phyloP scores from a whole-genome alignment of 179 eudicot species.

The Actinidia chinensis region DNA sequence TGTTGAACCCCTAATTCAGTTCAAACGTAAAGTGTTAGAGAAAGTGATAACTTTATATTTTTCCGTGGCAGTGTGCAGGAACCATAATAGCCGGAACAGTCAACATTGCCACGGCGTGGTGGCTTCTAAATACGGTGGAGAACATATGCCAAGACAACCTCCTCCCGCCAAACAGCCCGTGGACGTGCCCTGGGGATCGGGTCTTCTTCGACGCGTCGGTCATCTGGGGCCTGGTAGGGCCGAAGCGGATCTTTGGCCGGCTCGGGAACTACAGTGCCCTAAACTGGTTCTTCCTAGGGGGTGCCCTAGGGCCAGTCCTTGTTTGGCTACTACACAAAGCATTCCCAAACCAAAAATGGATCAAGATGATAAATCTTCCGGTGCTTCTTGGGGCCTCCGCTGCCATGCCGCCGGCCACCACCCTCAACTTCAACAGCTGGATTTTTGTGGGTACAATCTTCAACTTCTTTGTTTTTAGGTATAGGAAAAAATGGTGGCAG shows the following conservation, averaged over 20 bases:
- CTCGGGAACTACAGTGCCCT: constrained; percentile 50
- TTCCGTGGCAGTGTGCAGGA: constrained; percentile 47
- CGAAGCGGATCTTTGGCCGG: constrained; percentile 58
- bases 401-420: constrained; percentile 72
- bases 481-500: constrained; percentile 70
- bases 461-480: constrained; percentile 51
- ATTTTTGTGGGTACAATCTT: constrained; percentile 49
- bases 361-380: constrained; percentile 59
- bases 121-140: constrained; percentile 43
- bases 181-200: constrained; percentile 69
- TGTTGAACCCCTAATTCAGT: no score
- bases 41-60: neutral
- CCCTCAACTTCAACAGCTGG: constrained; percentile 64
- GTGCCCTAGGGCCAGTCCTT: constrained; percentile 38
- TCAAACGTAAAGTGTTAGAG: no score
- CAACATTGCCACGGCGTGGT: constrained; percentile 62
- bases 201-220: constrained; percentile 79
- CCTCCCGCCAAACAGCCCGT: constrained; percentile 60
- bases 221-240: constrained; percentile 81
- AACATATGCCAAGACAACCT: constrained; percentile 52
- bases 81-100: constrained; percentile 64
- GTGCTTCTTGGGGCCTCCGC: constrained; percentile 63
- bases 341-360: constrained; percentile 63
- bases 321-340: constrained; percentile 53
- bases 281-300: constrained; percentile 71